Conservation (phyloP, 2,329 filamentous ascomycete genomes). For the Phaeosphaeriaceae sp. region DNA sequence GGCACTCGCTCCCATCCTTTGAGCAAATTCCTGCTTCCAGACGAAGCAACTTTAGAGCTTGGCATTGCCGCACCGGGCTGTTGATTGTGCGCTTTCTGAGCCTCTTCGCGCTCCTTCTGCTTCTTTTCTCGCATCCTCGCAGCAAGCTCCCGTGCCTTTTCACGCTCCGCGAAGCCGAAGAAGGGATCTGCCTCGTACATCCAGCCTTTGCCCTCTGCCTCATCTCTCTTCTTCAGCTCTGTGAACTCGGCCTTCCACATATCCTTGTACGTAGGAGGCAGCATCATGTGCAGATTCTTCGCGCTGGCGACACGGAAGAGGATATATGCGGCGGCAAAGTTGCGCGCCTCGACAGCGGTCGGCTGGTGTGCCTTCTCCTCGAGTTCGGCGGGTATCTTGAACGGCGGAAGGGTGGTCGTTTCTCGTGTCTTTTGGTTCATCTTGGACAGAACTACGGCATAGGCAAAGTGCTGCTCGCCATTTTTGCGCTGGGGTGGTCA, state of each 20-base stretch:
- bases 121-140: slow-evolving; percentile 80
- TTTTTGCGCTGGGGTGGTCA: slow-evolving; percentile 63
- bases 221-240: slow-evolving; percentile 79
- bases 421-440: slow-evolving; percentile 84
- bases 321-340: slow-evolving; percentile 91
- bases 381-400: slow-evolving; percentile 79
- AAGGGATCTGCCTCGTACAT: slow-evolving; percentile 98
- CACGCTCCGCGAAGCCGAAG: slow-evolving; percentile 76
- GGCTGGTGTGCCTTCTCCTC: slow-evolving; percentile 77
- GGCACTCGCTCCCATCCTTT: slow-evolving; percentile 84
- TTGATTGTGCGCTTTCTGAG: slow-evolving; percentile 68
- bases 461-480: slow-evolving; percentile 78
- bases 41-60: slow-evolving; percentile 33
- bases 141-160: slow-evolving; percentile 75
- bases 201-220: slow-evolving; percentile 79
- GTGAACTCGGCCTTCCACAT: slow-evolving; percentile 91
- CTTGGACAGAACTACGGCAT: slow-evolving; percentile 74
- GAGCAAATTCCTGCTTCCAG: slow-evolving; percentile 56
- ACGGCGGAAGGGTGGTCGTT: slow-evolving; percentile 75
- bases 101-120: slow-evolving; percentile 60
- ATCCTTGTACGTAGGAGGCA: slow-evolving; percentile 87
- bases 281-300: slow-evolving; percentile 93
- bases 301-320: slow-evolving; percentile 92
- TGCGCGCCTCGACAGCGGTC: slow-evolving; percentile 86
- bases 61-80: slow-evolving; percentile 42